These are phyloP conservation scores for Saccharomyces mikatae DNA, from an alignment of 805 yeast species.

Conservation along the genomic window DNA sequence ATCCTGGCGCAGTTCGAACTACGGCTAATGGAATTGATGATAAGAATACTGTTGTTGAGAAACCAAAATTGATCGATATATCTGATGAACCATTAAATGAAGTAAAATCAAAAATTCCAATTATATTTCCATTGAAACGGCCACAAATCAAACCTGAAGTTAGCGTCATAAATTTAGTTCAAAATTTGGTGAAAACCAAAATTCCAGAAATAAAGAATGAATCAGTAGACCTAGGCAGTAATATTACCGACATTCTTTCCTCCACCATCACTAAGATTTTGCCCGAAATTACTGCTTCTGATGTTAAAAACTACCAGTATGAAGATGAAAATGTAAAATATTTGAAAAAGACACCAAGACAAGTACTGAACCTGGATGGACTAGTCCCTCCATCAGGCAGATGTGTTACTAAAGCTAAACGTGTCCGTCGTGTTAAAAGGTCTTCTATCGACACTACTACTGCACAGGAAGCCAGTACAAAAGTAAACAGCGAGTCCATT, in stretches of 20 bases:
- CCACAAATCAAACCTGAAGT: constrained; percentile 1
- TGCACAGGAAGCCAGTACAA: constrained; percentile 6
- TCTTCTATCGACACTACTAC: constrained; percentile 3
- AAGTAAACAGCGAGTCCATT: constrained; percentile 2
- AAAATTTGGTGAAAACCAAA: constrained; percentile 17
- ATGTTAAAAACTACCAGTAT: constrained; percentile 1
- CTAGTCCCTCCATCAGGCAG: constrained; percentile 19
- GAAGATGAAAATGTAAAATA: constrained; percentile 4
- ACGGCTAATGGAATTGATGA: not conserved
- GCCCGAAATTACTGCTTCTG: constrained; percentile 13
- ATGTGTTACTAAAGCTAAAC: not conserved
- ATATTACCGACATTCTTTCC: constrained; percentile 16
- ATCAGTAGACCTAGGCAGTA: constrained; percentile 8
- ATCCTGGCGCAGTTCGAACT: not conserved
- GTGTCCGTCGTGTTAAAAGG: constrained; percentile 6
- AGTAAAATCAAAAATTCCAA: not conserved
- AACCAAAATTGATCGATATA: not conserved
- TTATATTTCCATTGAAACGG: constrained; percentile 1
- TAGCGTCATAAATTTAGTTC: constrained; percentile 14
- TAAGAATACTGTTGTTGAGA: not conserved
- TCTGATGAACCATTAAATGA: not conserved
- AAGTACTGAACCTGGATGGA: constrained; percentile 25
- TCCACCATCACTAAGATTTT: constrained; percentile 19
- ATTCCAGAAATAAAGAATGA: constrained; percentile 10
- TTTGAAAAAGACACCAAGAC: constrained; percentile 7